phyloP scores from a whole-genome alignment of 2,329 filamentous ascomycete genomes.

The Zelopaecilomyces penicillatus region DNA sequence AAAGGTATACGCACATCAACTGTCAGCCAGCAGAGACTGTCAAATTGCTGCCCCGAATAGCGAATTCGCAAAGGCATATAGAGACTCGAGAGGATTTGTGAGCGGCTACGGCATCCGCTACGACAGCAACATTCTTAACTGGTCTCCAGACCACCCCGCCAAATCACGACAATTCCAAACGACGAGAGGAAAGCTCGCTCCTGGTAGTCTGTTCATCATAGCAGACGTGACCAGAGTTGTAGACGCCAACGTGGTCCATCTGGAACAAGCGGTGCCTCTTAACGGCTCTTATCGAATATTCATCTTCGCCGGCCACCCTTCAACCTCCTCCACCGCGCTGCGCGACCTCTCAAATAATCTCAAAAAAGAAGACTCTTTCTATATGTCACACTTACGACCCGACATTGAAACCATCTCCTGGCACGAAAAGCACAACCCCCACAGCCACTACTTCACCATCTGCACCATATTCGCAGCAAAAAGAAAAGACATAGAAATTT shows the following conservation, averaged over 20 bases:
- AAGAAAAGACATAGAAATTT: slow-evolving; percentile 64
- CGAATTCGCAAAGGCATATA: slow-evolving; percentile 82
- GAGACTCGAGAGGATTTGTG: slow-evolving; percentile 84
- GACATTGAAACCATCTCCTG: slow-evolving; percentile 58
- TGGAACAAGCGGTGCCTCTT: slow-evolving; percentile 82
- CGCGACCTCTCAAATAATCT: slow-evolving; percentile 61
- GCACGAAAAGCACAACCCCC: slow-evolving; percentile 78
- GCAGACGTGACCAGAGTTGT: slow-evolving; percentile 77
- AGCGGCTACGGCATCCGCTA: slow-evolving; percentile 88
- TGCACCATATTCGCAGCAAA: slow-evolving; percentile 65
- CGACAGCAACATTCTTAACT: slow-evolving; percentile 74
- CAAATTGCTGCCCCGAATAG: slow-evolving; percentile 49
- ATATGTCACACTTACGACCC: slow-evolving; percentile 52
- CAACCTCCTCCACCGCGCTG: slow-evolving; percentile 53
- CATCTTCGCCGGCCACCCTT: slow-evolving; percentile 65
- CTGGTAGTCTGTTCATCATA: slow-evolving; percentile 69
- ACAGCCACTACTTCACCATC: slow-evolving; percentile 73
- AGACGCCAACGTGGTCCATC: slow-evolving; percentile 81
- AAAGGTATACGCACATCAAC: slow-evolving; percentile 75
- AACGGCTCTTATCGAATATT: slow-evolving; percentile 86
- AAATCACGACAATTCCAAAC: slow-evolving; percentile 63
- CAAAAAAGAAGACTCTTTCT: slow-evolving; percentile 61
- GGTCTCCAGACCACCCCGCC: slow-evolving; percentile 64
- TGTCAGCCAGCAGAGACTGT: slow-evolving; percentile 34
- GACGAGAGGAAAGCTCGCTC: slow-evolving; percentile 54